Evolutionary conservation across 2,329 filamentous ascomycete genomes (phyloP).

Genomic region (Microcyclospora pomicola): DNA sequence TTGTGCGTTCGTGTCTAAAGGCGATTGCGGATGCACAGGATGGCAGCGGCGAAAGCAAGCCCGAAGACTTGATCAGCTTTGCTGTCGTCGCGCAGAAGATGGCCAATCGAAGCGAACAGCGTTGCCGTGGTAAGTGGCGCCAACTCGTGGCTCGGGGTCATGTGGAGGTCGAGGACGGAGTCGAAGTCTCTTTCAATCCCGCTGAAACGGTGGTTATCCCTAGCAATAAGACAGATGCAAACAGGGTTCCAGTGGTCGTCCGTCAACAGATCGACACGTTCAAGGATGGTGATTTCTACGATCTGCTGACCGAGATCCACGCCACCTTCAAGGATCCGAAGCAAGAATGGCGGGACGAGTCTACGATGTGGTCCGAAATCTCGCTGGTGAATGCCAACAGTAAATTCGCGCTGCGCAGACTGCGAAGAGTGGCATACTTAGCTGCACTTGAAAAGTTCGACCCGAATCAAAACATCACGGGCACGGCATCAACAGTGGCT

Average conservation of each 20-base stretch:
- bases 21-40: conserved; percentile 20
- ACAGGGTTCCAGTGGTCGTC: conserved; percentile 7
- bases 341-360: conserved; percentile 17
- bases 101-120: conserved; percentile 49
- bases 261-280: conserved; percentile 20
- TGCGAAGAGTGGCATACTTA: conserved; percentile 18
- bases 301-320: conserved; percentile 25
- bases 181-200: not conserved
- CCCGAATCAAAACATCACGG: not conserved
- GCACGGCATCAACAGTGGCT: too few relatives aligned
- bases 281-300: conserved; percentile 28
- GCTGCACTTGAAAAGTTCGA: conserved; percentile 13
- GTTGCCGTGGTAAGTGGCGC: conserved; percentile 57
- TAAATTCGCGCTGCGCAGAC: conserved; percentile 11
- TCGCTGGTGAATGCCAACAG: conserved; percentile 14
- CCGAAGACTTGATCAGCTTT: conserved; percentile 51
- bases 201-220: conserved; percentile 3
- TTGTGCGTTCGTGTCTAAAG: conserved; percentile 37
- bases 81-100: conserved; percentile 48
- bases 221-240: not conserved
- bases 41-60: conserved; percentile 25
- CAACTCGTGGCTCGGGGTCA: conserved; percentile 27
- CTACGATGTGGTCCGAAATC: conserved; percentile 24
- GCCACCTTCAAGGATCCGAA: conserved; percentile 11
- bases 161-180: conserved; percentile 2